Base-by-base conservation (phyloP, 2,329 filamentous ascomycete genomes). In the Didymosphaeria variabile region DNA sequence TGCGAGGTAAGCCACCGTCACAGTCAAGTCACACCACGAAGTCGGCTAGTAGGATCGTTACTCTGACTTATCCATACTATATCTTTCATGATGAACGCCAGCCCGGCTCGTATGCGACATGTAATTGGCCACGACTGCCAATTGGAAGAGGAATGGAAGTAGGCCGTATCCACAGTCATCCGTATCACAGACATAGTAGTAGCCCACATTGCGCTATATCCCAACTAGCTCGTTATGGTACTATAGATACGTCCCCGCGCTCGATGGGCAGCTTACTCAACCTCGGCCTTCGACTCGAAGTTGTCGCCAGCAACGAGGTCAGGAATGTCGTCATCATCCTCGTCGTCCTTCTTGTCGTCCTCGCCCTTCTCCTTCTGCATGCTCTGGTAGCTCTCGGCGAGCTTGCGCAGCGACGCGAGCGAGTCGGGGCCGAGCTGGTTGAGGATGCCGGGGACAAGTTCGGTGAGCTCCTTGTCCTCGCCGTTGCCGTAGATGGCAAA, bases 401-500 rank as follows among this genome's bases (percentile, higher is more conserved):
- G 89, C 87, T 98, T 98, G 83, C 95, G 92, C 78, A 99, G 92
- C 67, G 93, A 97, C 64, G 95, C 95, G 63, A 99, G 91, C 67
- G 93, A 97, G 87, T 99, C 95, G 77, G 95, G 95, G 77, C 95
- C 95, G 67, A 99, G 93, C 87, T 99, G 95, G 91, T 98, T 99
- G 68, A 99, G 92, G 84, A 99, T 99, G 70, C 95, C 95, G 76
- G 95, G 95, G 70, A 99, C 95, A 76, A 99, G 93, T 87, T 99
- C 95, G 66, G 95, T 99, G 72, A 99, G 92, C 86, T 99, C 95
- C 89, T 99, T 99, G 85, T 99, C 95, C 86, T 99, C 95, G 70
- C 94, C 95, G 82, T 93, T 90, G 75, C 95, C 95, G 87, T 98
- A 99, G 86, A 99, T 96, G 84, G 95, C 95, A 83, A 98, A 99